Percentiles rank a stretch among this genome's conserved stretches.
These are phyloP conservation scores for Aspergillus wentii DNA, from an alignment of 495 filamentous ascomycete species.

Conservation along the genomic window DNA sequence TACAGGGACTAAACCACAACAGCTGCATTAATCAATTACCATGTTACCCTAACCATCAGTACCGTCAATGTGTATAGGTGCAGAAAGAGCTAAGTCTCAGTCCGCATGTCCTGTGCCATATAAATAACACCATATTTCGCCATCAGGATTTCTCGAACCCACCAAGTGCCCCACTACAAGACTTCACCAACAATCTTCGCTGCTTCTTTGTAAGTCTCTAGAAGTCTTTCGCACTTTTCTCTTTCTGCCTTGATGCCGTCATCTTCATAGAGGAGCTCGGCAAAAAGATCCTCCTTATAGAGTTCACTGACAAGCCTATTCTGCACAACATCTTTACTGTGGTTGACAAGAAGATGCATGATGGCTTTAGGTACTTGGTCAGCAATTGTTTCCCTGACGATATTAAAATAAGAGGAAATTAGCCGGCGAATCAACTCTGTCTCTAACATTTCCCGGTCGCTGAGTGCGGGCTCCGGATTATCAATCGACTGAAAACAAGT, in stretches of 20 bases:
- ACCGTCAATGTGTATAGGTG: too few species aligned
- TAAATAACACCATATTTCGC: too few species aligned
- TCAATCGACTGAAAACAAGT: conserved; percentile 34
- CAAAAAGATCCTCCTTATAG: conserved; percentile 90
- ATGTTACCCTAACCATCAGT: too few species aligned
- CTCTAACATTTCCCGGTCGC: conserved; percentile 92
- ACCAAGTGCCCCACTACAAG: too few species aligned
- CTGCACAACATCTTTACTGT: conserved; percentile 95
- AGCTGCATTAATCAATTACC: too few species aligned
- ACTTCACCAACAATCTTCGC: conserved; percentile 98
- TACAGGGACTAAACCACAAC: too few species aligned
- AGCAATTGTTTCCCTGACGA: conserved; percentile 93
- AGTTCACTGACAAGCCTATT: conserved; percentile 93
- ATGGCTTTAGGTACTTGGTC: conserved; percentile 98
- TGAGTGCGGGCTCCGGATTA: conserved; percentile 71
- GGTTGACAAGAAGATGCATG: conserved; percentile 97
- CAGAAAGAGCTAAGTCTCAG: too few species aligned
- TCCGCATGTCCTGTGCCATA: too few species aligned
- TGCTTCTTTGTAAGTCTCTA: conserved; percentile 92
- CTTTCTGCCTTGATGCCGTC: conserved; percentile 94
- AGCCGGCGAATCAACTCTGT: conserved; percentile 94
- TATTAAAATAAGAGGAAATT: conserved; percentile 97
- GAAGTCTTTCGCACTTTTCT: conserved; percentile 93
- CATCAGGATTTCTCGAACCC: too few species aligned
- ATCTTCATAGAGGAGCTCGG: conserved; percentile 93